Evolutionary conservation across 768 basidiomycete genomes (phyloP).

Genomic region (Termitomyces sp.): DNA sequence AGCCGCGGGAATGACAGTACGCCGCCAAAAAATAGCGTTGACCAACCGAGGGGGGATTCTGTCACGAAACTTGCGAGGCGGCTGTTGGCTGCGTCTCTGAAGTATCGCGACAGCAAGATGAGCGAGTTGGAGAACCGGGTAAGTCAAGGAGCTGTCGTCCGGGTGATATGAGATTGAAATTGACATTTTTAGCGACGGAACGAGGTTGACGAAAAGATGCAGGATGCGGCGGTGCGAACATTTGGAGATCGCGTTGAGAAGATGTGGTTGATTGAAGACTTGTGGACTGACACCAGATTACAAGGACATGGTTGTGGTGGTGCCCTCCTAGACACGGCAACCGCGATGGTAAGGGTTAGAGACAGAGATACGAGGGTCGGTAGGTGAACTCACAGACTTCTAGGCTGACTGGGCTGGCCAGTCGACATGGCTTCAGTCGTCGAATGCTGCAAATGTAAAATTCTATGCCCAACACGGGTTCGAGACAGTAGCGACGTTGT

Average conservation of each 20-base stretch:
- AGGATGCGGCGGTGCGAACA: slow-evolving; percentile 18
- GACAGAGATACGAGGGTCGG: background rate
- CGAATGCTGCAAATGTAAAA: slow-evolving; percentile 18
- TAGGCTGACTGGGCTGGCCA: slow-evolving; percentile 28
- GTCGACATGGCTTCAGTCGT: slow-evolving; percentile 28
- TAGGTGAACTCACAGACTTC: background rate
- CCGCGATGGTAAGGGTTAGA: slow-evolving; percentile 18
- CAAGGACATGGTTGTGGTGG: slow-evolving; percentile 30
- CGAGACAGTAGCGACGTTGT: slow-evolving; percentile 18
- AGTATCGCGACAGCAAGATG: background rate
- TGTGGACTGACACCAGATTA: slow-evolving; percentile 25
- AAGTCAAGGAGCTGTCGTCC: background rate
- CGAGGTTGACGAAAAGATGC: slow-evolving; percentile 20
- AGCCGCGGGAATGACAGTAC: background rate
- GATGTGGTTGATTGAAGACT: slow-evolving; percentile 27
- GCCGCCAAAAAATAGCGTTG: background rate
- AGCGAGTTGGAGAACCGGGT: slow-evolving; percentile 7
- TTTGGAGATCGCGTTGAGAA: slow-evolving; percentile 23
- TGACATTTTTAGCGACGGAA: slow-evolving; percentile 16
- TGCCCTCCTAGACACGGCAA: slow-evolving; percentile 25
- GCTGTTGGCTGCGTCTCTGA: background rate
- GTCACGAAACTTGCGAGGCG: background rate
- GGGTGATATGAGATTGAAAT: background rate
- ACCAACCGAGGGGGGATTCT: background rate
- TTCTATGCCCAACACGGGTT: slow-evolving; percentile 26